Evolutionary conservation across 768 basidiomycete genomes (phyloP).

Genomic region (Scleroderma bovista): DNA sequence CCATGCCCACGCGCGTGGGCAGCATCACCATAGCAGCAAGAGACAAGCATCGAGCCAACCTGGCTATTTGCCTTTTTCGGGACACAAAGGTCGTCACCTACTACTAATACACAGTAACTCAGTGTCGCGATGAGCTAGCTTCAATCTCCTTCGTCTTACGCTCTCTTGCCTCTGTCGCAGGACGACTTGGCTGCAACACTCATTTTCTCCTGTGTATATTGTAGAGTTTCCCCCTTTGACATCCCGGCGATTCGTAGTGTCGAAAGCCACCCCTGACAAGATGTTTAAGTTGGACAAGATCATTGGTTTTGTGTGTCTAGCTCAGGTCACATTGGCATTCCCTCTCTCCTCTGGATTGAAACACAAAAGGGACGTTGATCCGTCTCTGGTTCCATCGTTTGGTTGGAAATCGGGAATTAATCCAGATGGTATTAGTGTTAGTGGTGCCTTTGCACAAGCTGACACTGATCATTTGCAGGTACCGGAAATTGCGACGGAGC

Average conservation of each 20-base stretch:
- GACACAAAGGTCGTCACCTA: slow-evolving; percentile 11
- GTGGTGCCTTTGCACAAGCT: not conserved
- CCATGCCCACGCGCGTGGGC: no score
- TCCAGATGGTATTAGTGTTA: slow-evolving; percentile 40
- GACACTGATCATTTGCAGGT: slow-evolving; percentile 23
- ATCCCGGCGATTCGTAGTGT: not conserved
- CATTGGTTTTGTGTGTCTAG: slow-evolving; percentile 9
- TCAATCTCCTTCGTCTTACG: not conserved
- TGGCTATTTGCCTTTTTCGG: slow-evolving; percentile 13
- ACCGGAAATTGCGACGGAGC: slow-evolving; percentile 70
- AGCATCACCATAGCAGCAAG: not conserved
- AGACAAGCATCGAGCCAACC: no score
- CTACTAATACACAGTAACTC: not conserved
- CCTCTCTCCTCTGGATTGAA: slow-evolving; percentile 11
- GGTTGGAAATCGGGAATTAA: slow-evolving; percentile 53
- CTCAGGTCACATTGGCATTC: slow-evolving; percentile 5
- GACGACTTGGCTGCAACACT: not conserved
- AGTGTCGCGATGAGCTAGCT: slow-evolving; percentile 14
- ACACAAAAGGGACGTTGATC: slow-evolving; percentile 43
- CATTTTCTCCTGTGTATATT: not conserved
- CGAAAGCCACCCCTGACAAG: not conserved
- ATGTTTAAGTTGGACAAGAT: slow-evolving; percentile 3
- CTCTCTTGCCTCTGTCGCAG: slow-evolving; percentile 2
- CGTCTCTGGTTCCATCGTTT: slow-evolving; percentile 54
- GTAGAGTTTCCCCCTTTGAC: not conserved